Evolutionary conservation across 2,329 filamentous ascomycete genomes (phyloP).

Genomic region (Epicoccum nigrum): DNA sequence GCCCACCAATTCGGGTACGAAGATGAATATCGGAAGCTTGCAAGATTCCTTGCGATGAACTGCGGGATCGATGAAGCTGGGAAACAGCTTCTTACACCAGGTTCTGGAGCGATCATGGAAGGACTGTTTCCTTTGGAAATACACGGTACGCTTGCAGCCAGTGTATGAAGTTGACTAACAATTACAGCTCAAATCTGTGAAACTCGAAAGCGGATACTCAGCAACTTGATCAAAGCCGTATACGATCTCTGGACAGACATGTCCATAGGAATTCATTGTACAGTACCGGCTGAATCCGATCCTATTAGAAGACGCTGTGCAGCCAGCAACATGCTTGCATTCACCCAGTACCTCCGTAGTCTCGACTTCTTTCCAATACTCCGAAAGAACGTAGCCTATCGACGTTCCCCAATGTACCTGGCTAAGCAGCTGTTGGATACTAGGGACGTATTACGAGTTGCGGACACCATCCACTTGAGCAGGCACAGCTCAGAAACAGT

Average conservation of each 20-base stretch:
- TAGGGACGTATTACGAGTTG: background rate
- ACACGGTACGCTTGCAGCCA: slow-evolving; percentile 1
- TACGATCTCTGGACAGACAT: slow-evolving; percentile 4
- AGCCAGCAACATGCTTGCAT: slow-evolving; percentile 1
- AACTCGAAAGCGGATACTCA: slow-evolving; percentile 4
- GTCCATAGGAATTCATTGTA: slow-evolving; percentile 2
- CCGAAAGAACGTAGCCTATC: background rate
- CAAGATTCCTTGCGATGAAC: slow-evolving; percentile 6
- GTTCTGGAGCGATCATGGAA: background rate
- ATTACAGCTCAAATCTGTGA: slow-evolving; percentile 1
- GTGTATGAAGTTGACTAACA: background rate
- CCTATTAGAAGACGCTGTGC: background rate
- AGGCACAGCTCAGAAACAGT: background rate
- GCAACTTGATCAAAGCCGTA: background rate
- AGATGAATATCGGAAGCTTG: slow-evolving; percentile 23
- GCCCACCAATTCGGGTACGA: slow-evolving; percentile 33
- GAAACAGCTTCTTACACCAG: background rate
- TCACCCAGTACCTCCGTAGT: background rate
- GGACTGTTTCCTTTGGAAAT: slow-evolving; percentile 1
- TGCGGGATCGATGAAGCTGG: slow-evolving; percentile 1
- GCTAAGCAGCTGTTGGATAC: background rate
- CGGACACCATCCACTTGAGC: background rate
- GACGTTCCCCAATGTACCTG: background rate
- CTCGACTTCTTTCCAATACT: slow-evolving; percentile 8
- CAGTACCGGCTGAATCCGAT: background rate